phyloP scores from a whole-genome alignment of 305 asterid genomes.

The Fraxinus floribunda region DNA sequence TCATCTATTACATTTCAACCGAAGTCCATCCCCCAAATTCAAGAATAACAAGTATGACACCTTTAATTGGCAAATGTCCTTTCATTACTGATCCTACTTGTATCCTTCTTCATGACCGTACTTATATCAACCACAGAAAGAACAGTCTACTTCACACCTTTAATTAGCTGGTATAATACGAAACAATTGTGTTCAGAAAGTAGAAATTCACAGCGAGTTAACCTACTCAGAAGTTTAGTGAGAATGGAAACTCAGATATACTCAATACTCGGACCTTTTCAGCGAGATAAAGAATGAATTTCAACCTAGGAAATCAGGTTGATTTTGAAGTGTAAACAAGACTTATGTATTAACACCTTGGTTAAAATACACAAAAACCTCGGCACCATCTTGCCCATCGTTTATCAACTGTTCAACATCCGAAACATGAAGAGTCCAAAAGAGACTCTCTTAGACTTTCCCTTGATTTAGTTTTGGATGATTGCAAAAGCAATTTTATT shows the following conservation, averaged over 20 bases:
- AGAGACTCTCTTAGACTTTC: neutral
- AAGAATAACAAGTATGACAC: neutral
- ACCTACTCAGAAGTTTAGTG: neutral
- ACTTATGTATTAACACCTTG: neutral
- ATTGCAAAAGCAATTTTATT: neutral
- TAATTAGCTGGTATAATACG: neutral
- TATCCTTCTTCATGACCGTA: neutral
- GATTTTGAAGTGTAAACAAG: neutral
- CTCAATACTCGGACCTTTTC: neutral
- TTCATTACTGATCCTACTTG: neutral
- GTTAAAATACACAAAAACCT: neutral
- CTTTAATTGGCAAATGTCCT: neutral
- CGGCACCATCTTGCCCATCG: neutral
- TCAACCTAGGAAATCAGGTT: neutral
- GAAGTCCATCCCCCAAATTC: neutral
- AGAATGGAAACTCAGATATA: neutral
- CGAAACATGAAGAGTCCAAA: neutral
- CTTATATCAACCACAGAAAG: neutral
- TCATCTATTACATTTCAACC: neutral
- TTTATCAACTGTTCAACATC: neutral
- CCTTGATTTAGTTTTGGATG: constrained; percentile 12
- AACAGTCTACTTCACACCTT: neutral
- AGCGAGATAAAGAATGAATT: neutral
- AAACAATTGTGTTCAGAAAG: neutral
- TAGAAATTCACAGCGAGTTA: neutral